Evolutionary conservation across 768 basidiomycete species (phyloP), one percentile per base, ranked within the genome.

Genomic region (Serendipita sp.): DNA sequence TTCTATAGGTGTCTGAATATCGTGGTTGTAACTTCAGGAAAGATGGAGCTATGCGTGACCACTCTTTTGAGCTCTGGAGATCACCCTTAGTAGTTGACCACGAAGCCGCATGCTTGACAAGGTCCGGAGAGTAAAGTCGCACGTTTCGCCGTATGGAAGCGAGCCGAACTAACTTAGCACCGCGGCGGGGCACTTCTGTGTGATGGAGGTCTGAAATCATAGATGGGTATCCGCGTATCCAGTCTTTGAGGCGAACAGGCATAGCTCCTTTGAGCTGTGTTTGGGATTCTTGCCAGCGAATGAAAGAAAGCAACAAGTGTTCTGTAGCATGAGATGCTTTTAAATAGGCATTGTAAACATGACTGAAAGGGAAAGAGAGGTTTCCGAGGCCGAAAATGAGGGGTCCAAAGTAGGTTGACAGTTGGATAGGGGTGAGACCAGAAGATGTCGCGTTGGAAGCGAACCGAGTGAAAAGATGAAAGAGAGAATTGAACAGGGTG

Each of bases 391-490:
- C 92, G 68, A 97, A 97, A 53, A 98, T 75, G 29, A 95, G 76
- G 1, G 93, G 91, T 0, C 88, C 88, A 71, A 97, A 95, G 3
- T 95, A 80, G 15, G 90, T 83, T 0, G 93, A 90, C 44, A 98
- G 82, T 1, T 91, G 85, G 18, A 89, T 87, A 0, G 93, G 93
- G 0, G 92, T 94, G 68, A 95, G 88, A 1, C 95, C 94, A 11
- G 91, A 92, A 5, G 81, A 79, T 18, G 86, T 80, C 33, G 87
- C 87, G 72, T 96, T 84, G 1, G 93, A 90, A 0, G 87, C 84
- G 67, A 97, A 81, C 36, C 87, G 83, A 2, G 85, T 81, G 52
- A 95, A 79, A 46, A 97, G 83, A n/a, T 84, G 80, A 67, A 97
- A 80, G 2, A 95, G 75, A 1, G 86, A 83, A 67, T 82, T 73